Percentiles rank a stretch among this genome's conserved stretches.
Conservation (phyloP, 768 basidiomycete species). For the Leccinum pellstonianum region DNA sequence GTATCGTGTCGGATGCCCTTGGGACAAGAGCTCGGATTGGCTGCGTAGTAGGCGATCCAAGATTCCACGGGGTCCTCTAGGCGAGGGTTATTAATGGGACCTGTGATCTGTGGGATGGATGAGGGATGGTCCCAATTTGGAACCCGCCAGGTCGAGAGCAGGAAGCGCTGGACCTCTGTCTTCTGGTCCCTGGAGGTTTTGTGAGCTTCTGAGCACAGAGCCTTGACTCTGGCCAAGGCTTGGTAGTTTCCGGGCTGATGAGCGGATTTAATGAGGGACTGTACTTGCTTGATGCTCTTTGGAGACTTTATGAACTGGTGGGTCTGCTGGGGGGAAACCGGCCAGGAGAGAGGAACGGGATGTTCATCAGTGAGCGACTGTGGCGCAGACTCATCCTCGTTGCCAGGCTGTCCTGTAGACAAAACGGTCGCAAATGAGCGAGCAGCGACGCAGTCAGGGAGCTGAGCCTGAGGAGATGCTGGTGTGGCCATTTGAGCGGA, state of each 20-base stretch:
- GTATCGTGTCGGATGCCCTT: conserved; percentile 45
- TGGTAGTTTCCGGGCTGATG: conserved; percentile 43
- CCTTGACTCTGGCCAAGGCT: conserved; percentile 42
- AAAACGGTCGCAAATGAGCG: conserved; percentile 35
- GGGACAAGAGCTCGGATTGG: conserved; percentile 46
- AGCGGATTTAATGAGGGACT: conserved; percentile 42
- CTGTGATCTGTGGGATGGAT: conserved; percentile 19
- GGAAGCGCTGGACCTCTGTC: conserved; percentile 42
- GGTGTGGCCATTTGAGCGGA: conserved; percentile 30
- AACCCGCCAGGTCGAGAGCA: conserved; percentile 46
- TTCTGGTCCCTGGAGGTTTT: conserved; percentile 43
- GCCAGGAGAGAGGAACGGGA: conserved; percentile 24
- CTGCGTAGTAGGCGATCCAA: conserved; percentile 46
- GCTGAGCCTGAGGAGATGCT: conserved; percentile 35
- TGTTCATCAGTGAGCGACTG: conserved; percentile 27
- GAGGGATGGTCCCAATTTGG: conserved; percentile 35
- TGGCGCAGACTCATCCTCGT: conserved; percentile 25
- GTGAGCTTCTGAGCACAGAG: conserved; percentile 45
- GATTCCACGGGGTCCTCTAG: conserved; percentile 46
- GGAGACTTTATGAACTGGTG: conserved; percentile 26
- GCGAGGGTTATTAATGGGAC: conserved; percentile 41
- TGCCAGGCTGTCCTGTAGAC: conserved; percentile 28
- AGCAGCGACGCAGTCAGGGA: conserved; percentile 35
- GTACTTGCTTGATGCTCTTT: conserved; percentile 41
- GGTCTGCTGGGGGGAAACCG: conserved; percentile 14